phyloP scores from a whole-genome alignment of 73 alveolate species.

The Tetrahymena malaccensis region DNA sequence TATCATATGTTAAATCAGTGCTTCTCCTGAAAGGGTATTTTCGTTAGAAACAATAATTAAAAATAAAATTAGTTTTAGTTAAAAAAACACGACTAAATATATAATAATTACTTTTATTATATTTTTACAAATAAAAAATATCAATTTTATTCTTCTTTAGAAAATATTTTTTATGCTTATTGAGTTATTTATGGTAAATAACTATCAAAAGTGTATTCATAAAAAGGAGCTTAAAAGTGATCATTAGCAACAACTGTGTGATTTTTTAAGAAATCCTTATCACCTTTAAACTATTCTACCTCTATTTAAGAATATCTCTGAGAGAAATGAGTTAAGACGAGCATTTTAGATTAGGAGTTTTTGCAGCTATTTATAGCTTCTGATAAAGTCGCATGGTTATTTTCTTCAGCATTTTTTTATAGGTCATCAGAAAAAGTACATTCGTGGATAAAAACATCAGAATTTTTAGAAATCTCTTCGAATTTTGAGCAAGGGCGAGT shows the following conservation, averaged over 20 bases:
- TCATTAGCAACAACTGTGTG: background rate
- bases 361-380: constrained; percentile 85
- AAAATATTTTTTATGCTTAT: background rate
- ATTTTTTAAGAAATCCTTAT: background rate
- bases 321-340: constrained; percentile 94
- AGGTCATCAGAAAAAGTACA: constrained; percentile 91
- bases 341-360: constrained; percentile 62
- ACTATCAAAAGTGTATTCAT: background rate
- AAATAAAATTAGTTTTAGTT: no score
- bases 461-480: constrained; percentile 65
- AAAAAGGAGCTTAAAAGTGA: background rate
- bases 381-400: constrained; percentile 89
- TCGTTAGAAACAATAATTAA: no score
- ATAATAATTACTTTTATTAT: no score
- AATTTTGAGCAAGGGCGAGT: constrained; percentile 86
- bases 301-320: constrained; percentile 66
- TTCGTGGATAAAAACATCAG: constrained; percentile 93
- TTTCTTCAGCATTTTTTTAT: constrained; percentile 72
- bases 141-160: background rate
- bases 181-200: background rate
- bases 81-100: no score
- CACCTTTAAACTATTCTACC: background rate
- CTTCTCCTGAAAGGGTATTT: no score
- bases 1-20: no score
- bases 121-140: no score